phyloP scores from a whole-genome alignment of 2,329 filamentous ascomycete species.

The Neoascochyta sp. region DNA sequence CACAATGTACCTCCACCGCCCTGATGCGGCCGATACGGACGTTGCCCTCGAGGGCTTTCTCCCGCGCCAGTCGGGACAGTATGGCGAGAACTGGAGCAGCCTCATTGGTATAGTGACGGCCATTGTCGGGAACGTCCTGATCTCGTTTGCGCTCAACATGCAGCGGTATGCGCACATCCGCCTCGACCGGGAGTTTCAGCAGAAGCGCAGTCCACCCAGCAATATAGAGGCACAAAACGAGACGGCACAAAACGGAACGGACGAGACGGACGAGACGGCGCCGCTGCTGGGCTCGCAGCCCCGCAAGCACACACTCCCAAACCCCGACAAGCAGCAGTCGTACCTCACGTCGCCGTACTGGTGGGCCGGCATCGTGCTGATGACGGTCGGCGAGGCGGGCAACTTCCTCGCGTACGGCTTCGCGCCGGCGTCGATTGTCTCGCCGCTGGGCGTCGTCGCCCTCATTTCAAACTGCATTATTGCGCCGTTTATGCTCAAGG shows the following conservation, averaged over 20 bases:
- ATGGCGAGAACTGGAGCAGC: conserved; percentile 67
- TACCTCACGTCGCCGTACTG: conserved; percentile 92
- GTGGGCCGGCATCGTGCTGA: conserved; percentile 92
- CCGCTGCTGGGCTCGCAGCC: neutral
- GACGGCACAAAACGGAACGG: conserved; percentile 1
- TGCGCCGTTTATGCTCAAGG: conserved; percentile 88
- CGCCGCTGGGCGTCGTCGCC: conserved; percentile 92
- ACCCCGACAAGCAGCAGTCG: conserved; percentile 54
- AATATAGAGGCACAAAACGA: conserved; percentile 35
- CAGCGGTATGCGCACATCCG: conserved; percentile 93
- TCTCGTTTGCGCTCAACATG: conserved; percentile 92
- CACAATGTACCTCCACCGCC: no score
- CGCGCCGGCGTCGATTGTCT: conserved; percentile 94
- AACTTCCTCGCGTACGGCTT: conserved; percentile 98
- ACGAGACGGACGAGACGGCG: conserved; percentile 1
- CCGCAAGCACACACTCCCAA: conserved; percentile 19
- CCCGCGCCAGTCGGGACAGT: conserved; percentile 11
- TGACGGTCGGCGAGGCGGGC: conserved; percentile 87
- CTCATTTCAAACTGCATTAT: conserved; percentile 96
- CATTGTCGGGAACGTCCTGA: conserved; percentile 87
- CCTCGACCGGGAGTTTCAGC: conserved; percentile 66
- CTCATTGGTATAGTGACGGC: conserved; percentile 92
- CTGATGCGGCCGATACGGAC: no score
- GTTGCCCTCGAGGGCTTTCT: conserved; percentile 8
- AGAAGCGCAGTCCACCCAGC: conserved; percentile 47